Percentiles rank a stretch among this genome's conserved stretches.
These are phyloP conservation scores for Dothistroma pini DNA, from an alignment of 2,329 filamentous ascomycete genomes.

Conservation along the genomic window DNA sequence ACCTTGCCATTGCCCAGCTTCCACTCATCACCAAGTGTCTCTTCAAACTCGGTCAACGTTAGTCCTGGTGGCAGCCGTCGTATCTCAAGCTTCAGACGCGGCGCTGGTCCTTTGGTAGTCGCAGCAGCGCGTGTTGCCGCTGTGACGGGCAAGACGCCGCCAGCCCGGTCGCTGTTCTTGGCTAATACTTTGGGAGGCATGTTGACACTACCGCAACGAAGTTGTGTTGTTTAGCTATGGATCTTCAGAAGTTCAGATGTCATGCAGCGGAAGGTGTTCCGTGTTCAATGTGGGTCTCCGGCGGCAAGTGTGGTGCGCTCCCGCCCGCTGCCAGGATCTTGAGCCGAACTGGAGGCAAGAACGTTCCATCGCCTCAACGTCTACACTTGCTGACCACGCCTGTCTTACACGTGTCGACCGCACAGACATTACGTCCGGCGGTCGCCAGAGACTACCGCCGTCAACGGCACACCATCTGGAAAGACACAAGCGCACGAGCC, in stretches of 20 bases:
- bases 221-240: neutral
- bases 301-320: neutral
- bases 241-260: neutral
- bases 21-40: constrained; percentile 75
- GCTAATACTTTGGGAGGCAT: constrained; percentile 35
- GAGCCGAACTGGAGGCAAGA: neutral
- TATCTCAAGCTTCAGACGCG: constrained; percentile 78
- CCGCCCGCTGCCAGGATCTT: neutral
- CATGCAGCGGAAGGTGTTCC: neutral
- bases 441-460: neutral
- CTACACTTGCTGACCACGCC: neutral
- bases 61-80: constrained; percentile 82
- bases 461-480: neutral
- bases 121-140: constrained; percentile 29
- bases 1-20: constrained; percentile 73
- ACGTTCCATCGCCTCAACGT: neutral
- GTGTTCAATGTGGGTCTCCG: neutral
- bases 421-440: neutral
- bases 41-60: constrained; percentile 72
- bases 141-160: constrained; percentile 32
- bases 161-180: constrained; percentile 26
- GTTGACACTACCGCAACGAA: neutral
- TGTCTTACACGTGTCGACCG: neutral
- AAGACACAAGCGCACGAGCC: neutral
- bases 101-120: constrained; percentile 44